Base-by-base conservation (phyloP, 2,329 filamentous ascomycete species). In the Beauveria brongniartii region DNA sequence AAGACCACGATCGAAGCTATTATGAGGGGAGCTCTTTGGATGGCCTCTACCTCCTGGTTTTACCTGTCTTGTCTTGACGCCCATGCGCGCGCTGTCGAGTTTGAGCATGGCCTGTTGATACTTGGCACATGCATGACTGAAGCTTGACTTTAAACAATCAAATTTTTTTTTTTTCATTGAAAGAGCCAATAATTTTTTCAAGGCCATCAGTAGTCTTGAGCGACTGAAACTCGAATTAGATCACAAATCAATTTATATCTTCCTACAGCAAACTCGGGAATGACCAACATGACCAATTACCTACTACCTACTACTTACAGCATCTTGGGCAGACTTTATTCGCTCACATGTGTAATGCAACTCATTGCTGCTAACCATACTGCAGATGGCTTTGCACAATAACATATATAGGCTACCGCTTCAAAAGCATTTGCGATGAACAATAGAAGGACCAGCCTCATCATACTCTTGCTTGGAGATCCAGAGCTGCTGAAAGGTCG, bases 401-500 rank as follows among this genome's bases (percentile, higher is more conserved):
- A 10, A 3, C 9, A 1, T 10, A 7, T 16, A 12, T 6, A 18
- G 1, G 3, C 18, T n/a, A 16, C 2, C 2, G 22, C 86, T 88
- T 96, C 96, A 97, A 90, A 97, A 97, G 91, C 93, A 97, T 91
- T 97, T 97, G 89, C 92, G 91, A 90, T 97, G 93, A 74, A 97
- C 93, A 77, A 97, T 97, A 75, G 92, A 97, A 73, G 93, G 94
- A 82, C 93, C 93, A 80, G 89, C 94, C 91, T 97, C 94, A 84
- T 99, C 94, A 89, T 97, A 97, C 87, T 97, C 93, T 85, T 99
- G 94, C 92, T 99, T 99, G 74, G 94, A 99, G 88, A 99, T 97
- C 94, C 94, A 99, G 94, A 99, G 99, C 85, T 99, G 94, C 87
- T 99, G 94, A 93, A 99, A 99, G 81, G 94, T 99, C 72, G 94